Evolutionary conservation across 2,329 filamentous ascomycete genomes (phyloP).

Genomic region (Lasiodiplodia hormozganensis): DNA sequence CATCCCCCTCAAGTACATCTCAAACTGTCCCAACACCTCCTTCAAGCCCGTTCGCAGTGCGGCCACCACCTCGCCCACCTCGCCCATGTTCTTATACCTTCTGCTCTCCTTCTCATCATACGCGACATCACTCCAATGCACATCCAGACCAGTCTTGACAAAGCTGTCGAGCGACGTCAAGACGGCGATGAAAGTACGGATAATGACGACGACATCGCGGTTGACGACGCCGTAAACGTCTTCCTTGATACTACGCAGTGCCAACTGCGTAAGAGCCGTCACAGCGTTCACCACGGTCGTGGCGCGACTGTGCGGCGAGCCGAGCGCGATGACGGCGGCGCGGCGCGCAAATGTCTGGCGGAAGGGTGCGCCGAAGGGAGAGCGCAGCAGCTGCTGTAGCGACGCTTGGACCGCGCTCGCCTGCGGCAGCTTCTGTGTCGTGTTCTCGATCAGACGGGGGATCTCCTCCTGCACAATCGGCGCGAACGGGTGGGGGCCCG

Average conservation of each 20-base stretch:
- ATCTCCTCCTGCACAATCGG: constrained; percentile 35
- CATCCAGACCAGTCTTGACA: constrained; percentile 57
- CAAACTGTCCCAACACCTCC: constrained; percentile 74
- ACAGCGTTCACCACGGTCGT: constrained; percentile 58
- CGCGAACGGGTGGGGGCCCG: constrained; percentile 20
- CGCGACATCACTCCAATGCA: constrained; percentile 81
- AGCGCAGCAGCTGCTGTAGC: constrained; percentile 32
- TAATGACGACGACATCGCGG: constrained; percentile 75
- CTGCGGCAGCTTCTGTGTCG: constrained; percentile 6
- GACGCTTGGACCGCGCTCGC: constrained; percentile 4
- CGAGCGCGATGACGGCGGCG: constrained; percentile 72
- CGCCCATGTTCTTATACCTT: constrained; percentile 54
- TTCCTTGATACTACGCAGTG: constrained; percentile 76
- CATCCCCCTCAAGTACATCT: constrained; percentile 74
- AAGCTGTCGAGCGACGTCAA: constrained; percentile 75
- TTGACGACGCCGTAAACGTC: constrained; percentile 89
- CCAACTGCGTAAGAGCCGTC: constrained; percentile 72
- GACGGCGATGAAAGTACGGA: constrained; percentile 74
- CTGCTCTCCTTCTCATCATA: constrained; percentile 55
- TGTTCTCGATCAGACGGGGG: constrained; percentile 13
- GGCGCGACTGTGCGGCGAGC: constrained; percentile 72
- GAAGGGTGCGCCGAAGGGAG: constrained; percentile 69
- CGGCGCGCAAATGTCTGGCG: constrained; percentile 71
- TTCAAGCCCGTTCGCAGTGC: constrained; percentile 70
- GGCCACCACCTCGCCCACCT: constrained; percentile 74